Evolutionary conservation across 306 rosid species (phyloP).

Genomic region (Erythrophleum fordii): DNA sequence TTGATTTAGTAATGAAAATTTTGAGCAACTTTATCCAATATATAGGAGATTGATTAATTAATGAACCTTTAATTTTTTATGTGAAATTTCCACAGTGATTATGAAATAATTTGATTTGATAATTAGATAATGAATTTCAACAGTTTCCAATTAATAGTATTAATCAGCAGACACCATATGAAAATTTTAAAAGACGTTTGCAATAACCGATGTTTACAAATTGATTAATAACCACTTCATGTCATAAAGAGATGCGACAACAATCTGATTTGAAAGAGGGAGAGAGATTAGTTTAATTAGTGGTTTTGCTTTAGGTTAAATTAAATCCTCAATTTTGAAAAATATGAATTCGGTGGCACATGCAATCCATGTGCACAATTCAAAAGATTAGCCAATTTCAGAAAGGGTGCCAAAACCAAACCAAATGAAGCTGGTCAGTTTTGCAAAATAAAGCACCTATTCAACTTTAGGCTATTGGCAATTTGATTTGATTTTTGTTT

Average conservation of each 20-base stretch:
- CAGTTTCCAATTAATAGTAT: not conserved
- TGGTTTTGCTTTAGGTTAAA: not conserved
- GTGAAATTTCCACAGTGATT: not conserved
- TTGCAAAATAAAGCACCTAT: too few species aligned
- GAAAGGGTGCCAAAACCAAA: too few species aligned
- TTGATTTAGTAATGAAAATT: not conserved
- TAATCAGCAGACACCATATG: not conserved
- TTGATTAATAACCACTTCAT: not conserved
- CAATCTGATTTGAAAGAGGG: not conserved
- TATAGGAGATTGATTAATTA: not conserved
- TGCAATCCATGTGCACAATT: conserved; percentile 21
- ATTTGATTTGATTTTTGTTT: too few species aligned
- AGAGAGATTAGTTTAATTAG: not conserved
- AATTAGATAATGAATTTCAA: not conserved
- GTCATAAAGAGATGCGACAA: not conserved
- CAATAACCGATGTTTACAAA: not conserved
- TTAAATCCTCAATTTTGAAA: not conserved
- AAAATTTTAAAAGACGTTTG: not conserved
- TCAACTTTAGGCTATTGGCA: too few species aligned
- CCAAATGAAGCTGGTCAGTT: too few species aligned
- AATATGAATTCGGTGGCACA: conserved; percentile 13
- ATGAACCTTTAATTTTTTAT: not conserved
- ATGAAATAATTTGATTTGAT: not conserved
- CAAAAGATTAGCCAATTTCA: not conserved
- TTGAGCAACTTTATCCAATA: too few species aligned